Percentiles rank a stretch among this genome's conserved stretches.
phyloP scores from a whole-genome alignment of 2,329 filamentous ascomycete genomes.

The Xylariaceae sp. region DNA sequence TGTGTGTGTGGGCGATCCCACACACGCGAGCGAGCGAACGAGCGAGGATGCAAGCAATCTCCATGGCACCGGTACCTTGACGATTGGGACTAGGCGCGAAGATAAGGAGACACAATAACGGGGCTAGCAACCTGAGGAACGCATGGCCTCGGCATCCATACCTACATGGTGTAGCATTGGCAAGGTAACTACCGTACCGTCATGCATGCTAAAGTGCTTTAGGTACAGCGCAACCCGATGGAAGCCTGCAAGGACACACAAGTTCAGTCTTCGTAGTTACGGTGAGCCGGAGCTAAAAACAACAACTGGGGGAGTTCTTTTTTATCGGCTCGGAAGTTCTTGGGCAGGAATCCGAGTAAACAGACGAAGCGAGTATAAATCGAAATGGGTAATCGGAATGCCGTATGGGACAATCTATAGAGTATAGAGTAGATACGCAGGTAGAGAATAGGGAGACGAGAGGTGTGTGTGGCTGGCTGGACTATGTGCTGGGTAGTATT shows the following conservation, averaged over 20 bases:
- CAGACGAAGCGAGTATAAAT: no score
- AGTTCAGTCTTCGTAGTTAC: no score
- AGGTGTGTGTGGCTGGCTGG: background rate
- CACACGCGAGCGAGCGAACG: background rate
- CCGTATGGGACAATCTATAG: no score
- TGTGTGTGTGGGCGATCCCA: background rate
- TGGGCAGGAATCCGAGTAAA: no score
- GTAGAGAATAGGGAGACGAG: background rate
- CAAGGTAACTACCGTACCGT: background rate
- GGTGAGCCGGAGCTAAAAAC: no score
- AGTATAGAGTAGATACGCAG: no score
- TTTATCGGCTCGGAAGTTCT: no score
- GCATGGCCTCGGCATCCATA: conserved; percentile 4
- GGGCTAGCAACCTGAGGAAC: conserved; percentile 4
- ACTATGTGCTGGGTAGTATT: background rate
- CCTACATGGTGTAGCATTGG: conserved; percentile 3
- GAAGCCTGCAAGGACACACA: no score
- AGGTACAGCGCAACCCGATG: background rate
- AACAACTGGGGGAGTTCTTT: no score
- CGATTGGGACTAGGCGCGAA: background rate
- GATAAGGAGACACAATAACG: conserved; percentile 18
- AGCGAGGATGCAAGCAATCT: conserved; percentile 12
- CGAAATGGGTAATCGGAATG: no score
- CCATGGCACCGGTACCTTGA: background rate
- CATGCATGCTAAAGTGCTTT: background rate